Percentiles rank a stretch among this genome's conserved stretches.
Conservation (phyloP, 768 basidiomycete genomes). For the Strobilomyces confusus region DNA sequence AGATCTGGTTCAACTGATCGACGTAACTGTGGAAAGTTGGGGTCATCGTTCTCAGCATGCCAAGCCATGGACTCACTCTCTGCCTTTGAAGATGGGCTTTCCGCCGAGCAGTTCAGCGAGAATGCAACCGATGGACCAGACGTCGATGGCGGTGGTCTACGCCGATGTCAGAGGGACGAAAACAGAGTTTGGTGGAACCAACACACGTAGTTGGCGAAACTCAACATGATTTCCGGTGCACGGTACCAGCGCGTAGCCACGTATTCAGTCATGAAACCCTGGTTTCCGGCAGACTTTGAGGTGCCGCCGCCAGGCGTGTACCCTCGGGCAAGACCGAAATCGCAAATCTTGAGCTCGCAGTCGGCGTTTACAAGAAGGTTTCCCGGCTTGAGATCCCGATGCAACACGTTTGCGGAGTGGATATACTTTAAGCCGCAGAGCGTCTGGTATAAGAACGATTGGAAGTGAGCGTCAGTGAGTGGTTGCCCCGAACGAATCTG, state of each 20-base stretch:
- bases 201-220: slow-evolving; percentile 90
- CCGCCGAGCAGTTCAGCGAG: slow-evolving; percentile 89
- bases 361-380: slow-evolving; percentile 97
- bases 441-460: slow-evolving; percentile 97
- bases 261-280: slow-evolving; percentile 99
- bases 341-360: slow-evolving; percentile 97
- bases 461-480: slow-evolving; percentile 87
- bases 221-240: slow-evolving; percentile 98
- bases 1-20: slow-evolving; percentile 96
- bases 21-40: slow-evolving; percentile 64
- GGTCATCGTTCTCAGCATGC: not conserved
- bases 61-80: slow-evolving; percentile 63
- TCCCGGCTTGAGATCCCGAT: slow-evolving; percentile 93
- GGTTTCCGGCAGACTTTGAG: slow-evolving; percentile 69
- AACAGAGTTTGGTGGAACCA: not conserved
- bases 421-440: slow-evolving; percentile 98
- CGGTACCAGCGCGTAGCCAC: slow-evolving; percentile 99
- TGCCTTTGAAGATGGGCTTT: slow-evolving; percentile 94
- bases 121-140: slow-evolving; percentile 97
- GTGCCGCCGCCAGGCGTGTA: slow-evolving; percentile 83
- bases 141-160: slow-evolving; percentile 86
- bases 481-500: slow-evolving; percentile 86
- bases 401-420: slow-evolving; percentile 95
- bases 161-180: slow-evolving; percentile 12
- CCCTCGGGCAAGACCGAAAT: slow-evolving; percentile 94